Conservation (phyloP, 805 yeast species). For the Pichia cephalocereana region DNA sequence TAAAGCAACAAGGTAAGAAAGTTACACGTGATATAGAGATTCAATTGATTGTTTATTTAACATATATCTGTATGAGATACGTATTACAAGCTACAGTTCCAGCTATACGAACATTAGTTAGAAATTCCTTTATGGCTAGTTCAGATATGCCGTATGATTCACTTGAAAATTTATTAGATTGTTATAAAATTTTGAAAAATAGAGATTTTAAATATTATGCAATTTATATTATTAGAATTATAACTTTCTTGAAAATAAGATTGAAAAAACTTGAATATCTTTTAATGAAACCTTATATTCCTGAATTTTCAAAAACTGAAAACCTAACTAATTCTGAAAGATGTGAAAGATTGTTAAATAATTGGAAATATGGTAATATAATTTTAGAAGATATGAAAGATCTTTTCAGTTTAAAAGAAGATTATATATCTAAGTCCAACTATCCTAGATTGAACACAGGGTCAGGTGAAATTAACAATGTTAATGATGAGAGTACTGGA, state of each 20-base stretch:
- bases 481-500: neutral
- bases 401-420: neutral
- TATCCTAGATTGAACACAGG: neutral
- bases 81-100: conserved; percentile 1
- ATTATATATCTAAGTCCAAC: neutral
- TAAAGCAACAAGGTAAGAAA: neutral
- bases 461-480: neutral
- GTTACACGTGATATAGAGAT: neutral
- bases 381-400: neutral
- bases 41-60: neutral
- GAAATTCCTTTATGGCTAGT: neutral
- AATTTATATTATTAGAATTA: conserved; percentile 1
- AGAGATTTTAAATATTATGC: neutral
- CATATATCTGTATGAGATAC: neutral
- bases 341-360: conserved; percentile 1
- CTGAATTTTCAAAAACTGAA: neutral
- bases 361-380: neutral
- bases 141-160: neutral
- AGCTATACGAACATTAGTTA: neutral
- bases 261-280: neutral
- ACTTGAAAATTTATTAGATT: neutral
- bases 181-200: neutral
- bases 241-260: neutral
- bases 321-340: neutral
- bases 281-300: neutral